Base-by-base conservation (phyloP, 2,329 filamentous ascomycete genomes). In the Alternaria novae-zelandiae region DNA sequence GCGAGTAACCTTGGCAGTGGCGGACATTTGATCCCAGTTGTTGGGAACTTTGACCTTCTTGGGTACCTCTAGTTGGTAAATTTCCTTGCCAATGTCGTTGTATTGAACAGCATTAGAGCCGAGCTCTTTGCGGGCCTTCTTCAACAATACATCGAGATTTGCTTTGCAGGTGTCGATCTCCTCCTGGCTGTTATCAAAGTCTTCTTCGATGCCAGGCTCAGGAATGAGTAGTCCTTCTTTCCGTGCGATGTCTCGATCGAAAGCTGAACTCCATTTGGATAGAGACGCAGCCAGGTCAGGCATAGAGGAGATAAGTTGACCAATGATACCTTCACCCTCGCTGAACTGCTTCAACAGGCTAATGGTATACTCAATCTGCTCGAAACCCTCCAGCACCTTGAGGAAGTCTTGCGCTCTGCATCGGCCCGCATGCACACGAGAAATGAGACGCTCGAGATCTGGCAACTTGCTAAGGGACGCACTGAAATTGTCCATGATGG, bases 331-430 rank as follows among this genome's bases (percentile, higher is more conserved):
- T 54, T 93, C 90, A 3, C 91, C 92, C n/a, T 90, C 87, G 57
- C 90, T 88, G 71, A 92, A 91, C 9, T 90, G 86, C 50, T 87
- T 85, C 1, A 98, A 86, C 21, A 98, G 85, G 55, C 89, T 87
- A 86, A 97, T 93, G 1, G 94, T 97, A 78, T 97, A 96, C 67
- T 97, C 94, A 49, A 99, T 98, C 80, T 97, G 95, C 82, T 98
- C 96, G 71, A 97, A 99, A 0, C 96, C 96, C 79, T 98, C 94
- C 0, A 99, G 85, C 0, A 98, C 95, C 51, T 90, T 91, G 49
- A 98, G 89, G 78, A 99, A 99, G 77, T 99, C 96, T 60, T 96
- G 92, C 0, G 94, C 88, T 74, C 90, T 93, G 82, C 94, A 97
- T n/a, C 89, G 89, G 1, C 93, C 92, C 1, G 96, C 96, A 74